These are phyloP conservation scores for Carex cristatella DNA, from an alignment of 176 grass and related monocot genomes.

Conservation along the genomic window DNA sequence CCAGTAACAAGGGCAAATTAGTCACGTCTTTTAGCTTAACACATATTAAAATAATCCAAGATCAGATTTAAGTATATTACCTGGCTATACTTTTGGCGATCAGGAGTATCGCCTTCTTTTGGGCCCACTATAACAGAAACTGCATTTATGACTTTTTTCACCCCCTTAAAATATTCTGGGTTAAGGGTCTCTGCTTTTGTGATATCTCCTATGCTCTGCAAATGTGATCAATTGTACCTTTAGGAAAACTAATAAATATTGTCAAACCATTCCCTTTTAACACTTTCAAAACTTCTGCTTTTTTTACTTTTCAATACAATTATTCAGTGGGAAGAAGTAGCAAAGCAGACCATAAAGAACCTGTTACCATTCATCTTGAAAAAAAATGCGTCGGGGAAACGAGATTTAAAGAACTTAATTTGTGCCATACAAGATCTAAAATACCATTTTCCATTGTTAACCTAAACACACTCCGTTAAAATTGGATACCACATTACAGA, in stretches of 20 bases:
- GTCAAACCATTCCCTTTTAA: background rate
- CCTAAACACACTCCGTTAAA: background rate
- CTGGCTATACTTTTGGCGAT: constrained; percentile 88
- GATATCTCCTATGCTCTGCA: constrained; percentile 80
- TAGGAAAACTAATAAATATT: background rate
- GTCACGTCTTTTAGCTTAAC: background rate
- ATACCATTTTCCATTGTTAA: background rate
- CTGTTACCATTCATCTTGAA: background rate
- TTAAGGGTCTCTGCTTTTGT: constrained; percentile 66
- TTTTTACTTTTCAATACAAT: background rate
- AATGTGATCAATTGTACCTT: background rate
- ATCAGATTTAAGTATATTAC: constrained; percentile 36
- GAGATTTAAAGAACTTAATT: background rate
- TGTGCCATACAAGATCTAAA: background rate
- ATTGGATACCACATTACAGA: background rate
- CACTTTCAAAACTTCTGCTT: background rate
- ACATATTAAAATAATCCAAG: constrained; percentile 14
- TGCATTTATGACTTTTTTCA: constrained; percentile 73
- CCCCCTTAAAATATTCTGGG: constrained; percentile 73
- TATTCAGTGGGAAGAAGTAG: background rate
- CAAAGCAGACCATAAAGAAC: background rate
- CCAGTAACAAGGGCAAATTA: constrained; percentile 13
- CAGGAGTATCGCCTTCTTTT: constrained; percentile 98
- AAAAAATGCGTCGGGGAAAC: background rate
- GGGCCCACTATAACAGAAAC: constrained; percentile 93